These are phyloP conservation scores for Anaeramoeba flamelloides DNA, from an alignment of 78 protist species.

Conservation along the genomic window DNA sequence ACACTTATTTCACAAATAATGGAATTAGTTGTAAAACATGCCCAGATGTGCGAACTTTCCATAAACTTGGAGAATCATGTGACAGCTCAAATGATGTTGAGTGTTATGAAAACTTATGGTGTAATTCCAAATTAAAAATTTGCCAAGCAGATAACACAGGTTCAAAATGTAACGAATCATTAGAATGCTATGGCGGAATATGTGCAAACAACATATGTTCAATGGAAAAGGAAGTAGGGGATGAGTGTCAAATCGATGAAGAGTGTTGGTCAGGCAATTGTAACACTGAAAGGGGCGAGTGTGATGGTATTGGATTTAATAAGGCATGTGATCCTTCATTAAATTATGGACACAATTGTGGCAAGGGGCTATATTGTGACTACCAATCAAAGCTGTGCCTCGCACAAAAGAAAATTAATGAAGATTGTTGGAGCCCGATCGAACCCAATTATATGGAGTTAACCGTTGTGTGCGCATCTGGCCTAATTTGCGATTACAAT, in stretches of 20 bases:
- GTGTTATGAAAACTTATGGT: slow-evolving; percentile 2
- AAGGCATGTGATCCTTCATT: background rate
- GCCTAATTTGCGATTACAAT: background rate
- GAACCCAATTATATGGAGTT: background rate
- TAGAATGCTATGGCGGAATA: background rate
- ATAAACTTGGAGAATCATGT: background rate
- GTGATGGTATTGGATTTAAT: background rate
- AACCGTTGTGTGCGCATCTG: background rate
- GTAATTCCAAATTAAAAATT: too few relatives aligned
- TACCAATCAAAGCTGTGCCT: background rate
- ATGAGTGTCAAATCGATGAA: background rate
- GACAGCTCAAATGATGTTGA: background rate
- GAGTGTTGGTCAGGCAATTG: background rate
- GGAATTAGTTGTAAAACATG: background rate
- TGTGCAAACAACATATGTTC: background rate
- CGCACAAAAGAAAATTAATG: background rate
- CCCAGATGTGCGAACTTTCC: background rate
- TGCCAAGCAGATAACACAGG: background rate
- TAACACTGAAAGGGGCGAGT: background rate
- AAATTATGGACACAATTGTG: background rate
- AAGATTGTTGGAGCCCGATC: background rate
- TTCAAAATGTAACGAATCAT: background rate
- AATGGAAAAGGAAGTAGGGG: background rate
- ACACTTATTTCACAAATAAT: background rate
- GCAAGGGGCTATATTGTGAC: background rate